These are phyloP conservation scores for Houttuynia cordata DNA, from an alignment of 164 flowering plant genomes.

Conservation along the genomic window DNA sequence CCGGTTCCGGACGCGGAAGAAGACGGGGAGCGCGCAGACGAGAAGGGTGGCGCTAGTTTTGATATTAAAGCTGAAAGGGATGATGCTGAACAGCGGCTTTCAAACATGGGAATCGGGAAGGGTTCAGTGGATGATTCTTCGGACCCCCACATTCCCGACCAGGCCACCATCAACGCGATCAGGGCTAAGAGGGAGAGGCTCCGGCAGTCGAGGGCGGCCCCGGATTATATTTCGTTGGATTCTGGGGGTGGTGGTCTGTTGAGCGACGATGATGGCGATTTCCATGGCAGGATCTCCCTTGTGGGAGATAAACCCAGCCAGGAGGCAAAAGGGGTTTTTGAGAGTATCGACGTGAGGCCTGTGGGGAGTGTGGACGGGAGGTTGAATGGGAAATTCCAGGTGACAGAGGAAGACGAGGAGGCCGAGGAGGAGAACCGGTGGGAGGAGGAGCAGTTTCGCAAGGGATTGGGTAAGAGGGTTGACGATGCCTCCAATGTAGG, in stretches of 20 bases:
- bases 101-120: slow-evolving; percentile 30
- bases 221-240: slow-evolving; percentile 78
- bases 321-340: slow-evolving; percentile 60
- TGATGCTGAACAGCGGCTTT: slow-evolving; percentile 26
- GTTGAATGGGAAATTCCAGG: slow-evolving; percentile 16
- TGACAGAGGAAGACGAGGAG: slow-evolving; percentile 36
- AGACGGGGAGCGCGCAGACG: slow-evolving; percentile 3
- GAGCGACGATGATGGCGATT: slow-evolving; percentile 92
- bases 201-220: slow-evolving; percentile 53
- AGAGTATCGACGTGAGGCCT: slow-evolving; percentile 35
- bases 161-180: slow-evolving; percentile 55
- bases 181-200: slow-evolving; percentile 69
- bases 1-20: slow-evolving; percentile 9
- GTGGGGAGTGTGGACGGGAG: slow-evolving; percentile 13
- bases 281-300: slow-evolving; percentile 59
- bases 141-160: slow-evolving; percentile 38
- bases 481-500: slow-evolving; percentile 45
- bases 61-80: slow-evolving; percentile 15
- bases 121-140: slow-evolving; percentile 10
- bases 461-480: slow-evolving; percentile 80
- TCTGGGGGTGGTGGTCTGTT: slow-evolving; percentile 54
- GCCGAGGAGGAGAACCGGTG: slow-evolving; percentile 86
- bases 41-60: slow-evolving; percentile 17
- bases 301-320: slow-evolving; percentile 46
- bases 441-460: slow-evolving; percentile 95